A percentile compares a stretch with the other conserved stretches of the same genome.
These are phyloP conservation scores for Cucumis cinereus DNA, from an alignment of 306 rosid species.

Conservation along the genomic window DNA sequence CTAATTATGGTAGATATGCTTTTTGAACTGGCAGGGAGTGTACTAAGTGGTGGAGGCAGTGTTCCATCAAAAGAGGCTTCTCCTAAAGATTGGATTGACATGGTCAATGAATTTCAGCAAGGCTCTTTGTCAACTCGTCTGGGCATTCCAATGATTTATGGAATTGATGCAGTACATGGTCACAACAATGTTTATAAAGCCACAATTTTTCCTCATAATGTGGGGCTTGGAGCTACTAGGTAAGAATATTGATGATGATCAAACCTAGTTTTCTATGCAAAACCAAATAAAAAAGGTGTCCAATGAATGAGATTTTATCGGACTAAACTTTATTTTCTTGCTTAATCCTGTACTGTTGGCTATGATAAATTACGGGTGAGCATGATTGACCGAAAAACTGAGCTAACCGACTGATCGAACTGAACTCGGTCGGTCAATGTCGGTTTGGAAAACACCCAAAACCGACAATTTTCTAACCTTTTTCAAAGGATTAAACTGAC, in stretches of 20 bases:
- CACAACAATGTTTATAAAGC: slow-evolving; percentile 22
- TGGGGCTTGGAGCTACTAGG: slow-evolving; percentile 36
- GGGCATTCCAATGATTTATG: slow-evolving; percentile 31
- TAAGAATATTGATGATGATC: neutral
- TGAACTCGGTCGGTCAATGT: too few species aligned
- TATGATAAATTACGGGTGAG: too few species aligned
- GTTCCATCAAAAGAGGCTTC: slow-evolving; percentile 17
- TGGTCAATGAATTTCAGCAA: slow-evolving; percentile 23
- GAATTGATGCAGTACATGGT: slow-evolving; percentile 34
- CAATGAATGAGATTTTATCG: neutral
- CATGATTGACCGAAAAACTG: too few species aligned
- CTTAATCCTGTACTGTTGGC: too few species aligned
- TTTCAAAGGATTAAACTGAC: too few species aligned
- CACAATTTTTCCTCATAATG: slow-evolving; percentile 23
- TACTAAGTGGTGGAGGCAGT: slow-evolving; percentile 27
- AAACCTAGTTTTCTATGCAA: neutral
- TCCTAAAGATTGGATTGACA: slow-evolving; percentile 21
- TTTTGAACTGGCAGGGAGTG: slow-evolving; percentile 16
- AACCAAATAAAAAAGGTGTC: neutral
- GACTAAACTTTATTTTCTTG: neutral
- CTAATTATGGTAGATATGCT: neutral
- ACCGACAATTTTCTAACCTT: too few species aligned
- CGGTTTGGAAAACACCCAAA: too few species aligned
- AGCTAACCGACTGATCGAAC: too few species aligned
- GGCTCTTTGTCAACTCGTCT: slow-evolving; percentile 25